phyloP scores from a whole-genome alignment of 805 yeast species.

The Ogataea chonburiensis region DNA sequence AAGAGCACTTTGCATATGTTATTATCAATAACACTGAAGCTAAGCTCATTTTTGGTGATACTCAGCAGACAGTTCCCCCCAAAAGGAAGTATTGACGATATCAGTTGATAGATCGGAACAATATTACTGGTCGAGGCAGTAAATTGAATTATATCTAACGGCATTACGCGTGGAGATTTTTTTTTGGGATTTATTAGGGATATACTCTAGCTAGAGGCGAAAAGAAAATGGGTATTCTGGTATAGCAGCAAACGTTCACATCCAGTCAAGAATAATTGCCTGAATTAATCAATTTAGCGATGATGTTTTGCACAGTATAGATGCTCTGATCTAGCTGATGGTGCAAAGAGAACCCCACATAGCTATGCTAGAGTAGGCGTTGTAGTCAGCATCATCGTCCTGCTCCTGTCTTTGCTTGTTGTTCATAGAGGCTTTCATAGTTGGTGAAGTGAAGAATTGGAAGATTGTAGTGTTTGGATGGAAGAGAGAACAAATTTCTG shows the following conservation, averaged over 20 bases:
- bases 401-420: constrained; percentile 16
- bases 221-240: constrained; percentile 1
- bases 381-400: constrained; percentile 20
- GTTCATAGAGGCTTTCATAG: constrained; percentile 14
- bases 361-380: constrained; percentile 6
- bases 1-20: constrained; percentile 41
- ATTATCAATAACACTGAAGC: constrained; percentile 47
- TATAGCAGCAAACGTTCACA: too few relatives aligned
- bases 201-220: constrained; percentile 13
- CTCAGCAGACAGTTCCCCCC: constrained; percentile 31
- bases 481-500: too few relatives aligned
- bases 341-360: constrained; percentile 9
- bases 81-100: constrained; percentile 30
- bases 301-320: too few relatives aligned
- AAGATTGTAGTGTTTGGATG: too few relatives aligned
- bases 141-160: constrained; percentile 22
- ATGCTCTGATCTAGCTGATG: constrained; percentile 12
- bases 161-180: constrained; percentile 7
- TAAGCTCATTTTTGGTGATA: constrained; percentile 50
- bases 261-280: too few relatives aligned
- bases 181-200: constrained; percentile 1
- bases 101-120: constrained; percentile 26
- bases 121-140: constrained; percentile 31
- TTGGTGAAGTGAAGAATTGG: constrained; percentile 1
- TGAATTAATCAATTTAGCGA: too few relatives aligned